phyloP scores from a whole-genome alignment of 495 filamentous ascomycete genomes.

The Aspergillus cavernicola region DNA sequence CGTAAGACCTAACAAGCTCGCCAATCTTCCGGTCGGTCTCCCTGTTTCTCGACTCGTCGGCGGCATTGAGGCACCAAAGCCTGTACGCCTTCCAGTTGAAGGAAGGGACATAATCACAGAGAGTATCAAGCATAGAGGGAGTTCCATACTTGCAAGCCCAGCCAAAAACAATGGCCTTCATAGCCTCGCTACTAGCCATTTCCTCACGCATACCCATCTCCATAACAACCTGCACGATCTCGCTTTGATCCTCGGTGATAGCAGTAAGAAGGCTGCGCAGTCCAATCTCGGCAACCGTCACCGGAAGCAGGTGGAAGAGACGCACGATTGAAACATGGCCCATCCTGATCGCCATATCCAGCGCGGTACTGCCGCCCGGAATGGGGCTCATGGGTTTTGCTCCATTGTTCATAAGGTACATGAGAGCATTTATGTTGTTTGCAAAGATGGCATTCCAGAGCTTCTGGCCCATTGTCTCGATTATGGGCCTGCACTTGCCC shows the following conservation, averaged over 20 bases:
- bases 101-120: neutral
- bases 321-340: neutral
- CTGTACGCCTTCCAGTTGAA: conserved; percentile 1
- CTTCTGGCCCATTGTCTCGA: neutral
- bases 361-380: neutral
- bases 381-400: neutral
- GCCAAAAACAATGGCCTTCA: neutral
- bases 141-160: neutral
- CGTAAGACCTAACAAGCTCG: neutral
- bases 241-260: neutral
- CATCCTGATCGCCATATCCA: neutral
- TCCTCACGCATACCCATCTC: neutral
- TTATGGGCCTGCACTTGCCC: no score
- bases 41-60: neutral
- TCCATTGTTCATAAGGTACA: neutral
- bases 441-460: neutral
- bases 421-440: neutral
- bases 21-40: neutral
- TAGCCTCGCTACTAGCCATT: neutral
- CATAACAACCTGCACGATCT: neutral
- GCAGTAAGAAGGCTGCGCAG: neutral
- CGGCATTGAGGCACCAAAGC: neutral
- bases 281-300: neutral
- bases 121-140: neutral
- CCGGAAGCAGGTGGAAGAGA: neutral